Percentiles rank a stretch among this genome's conserved stretches.
Evolutionary conservation across 139 green algal species (phyloP).

Genomic region (Chlamydomonas asymmetrica): DNA sequence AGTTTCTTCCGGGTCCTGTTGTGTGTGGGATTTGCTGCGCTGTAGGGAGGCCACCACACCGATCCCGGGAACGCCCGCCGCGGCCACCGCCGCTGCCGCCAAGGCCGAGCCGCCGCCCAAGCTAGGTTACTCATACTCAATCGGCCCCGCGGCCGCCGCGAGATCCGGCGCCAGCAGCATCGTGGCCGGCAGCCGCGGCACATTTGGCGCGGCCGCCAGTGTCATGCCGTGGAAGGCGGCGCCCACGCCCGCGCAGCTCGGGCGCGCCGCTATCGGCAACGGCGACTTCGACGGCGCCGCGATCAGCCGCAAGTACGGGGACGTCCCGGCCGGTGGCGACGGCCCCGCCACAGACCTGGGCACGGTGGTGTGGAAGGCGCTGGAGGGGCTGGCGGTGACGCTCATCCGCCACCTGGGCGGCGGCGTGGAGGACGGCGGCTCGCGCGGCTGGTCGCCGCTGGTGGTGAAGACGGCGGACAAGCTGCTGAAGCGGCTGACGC

Average conservation of each 20-base stretch:
- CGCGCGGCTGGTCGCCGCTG: conserved; percentile 1
- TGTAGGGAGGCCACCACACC: too few species aligned
- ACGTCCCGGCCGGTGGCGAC: neutral
- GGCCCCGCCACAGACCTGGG: neutral
- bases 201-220: neutral
- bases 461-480: conserved; percentile 19
- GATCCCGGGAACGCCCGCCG: too few species aligned
- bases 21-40: too few species aligned
- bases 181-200: neutral
- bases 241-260: neutral
- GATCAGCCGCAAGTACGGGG: neutral
- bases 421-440: conserved; percentile 16
- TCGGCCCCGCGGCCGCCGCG: neutral
- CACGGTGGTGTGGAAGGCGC: conserved; percentile 3
- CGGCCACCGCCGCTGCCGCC: too few species aligned
- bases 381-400: conserved; percentile 32
- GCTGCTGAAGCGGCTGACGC: conserved; percentile 33
- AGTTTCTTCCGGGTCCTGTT: too few species aligned
- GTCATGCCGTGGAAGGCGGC: too few species aligned
- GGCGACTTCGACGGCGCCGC: neutral
- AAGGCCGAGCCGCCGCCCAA: too few species aligned
- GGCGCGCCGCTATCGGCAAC: neutral
- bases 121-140: too few species aligned
- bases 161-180: neutral
- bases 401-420: conserved; percentile 35